Base-by-base conservation (phyloP, 2,329 filamentous ascomycete species). In the Aureobasidium sp. region DNA sequence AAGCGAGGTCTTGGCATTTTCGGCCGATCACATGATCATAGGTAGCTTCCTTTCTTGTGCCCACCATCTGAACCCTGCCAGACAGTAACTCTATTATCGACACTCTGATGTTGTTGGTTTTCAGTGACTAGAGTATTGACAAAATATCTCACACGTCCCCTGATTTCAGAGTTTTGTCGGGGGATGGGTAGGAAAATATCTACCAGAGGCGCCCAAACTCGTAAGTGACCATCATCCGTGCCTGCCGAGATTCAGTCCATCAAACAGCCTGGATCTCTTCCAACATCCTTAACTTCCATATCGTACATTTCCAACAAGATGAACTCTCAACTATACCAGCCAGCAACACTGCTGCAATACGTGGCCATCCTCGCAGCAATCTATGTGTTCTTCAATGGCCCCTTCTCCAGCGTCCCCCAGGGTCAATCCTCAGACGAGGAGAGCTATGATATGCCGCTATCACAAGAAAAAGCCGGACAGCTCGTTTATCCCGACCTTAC, bases 401-500 rank as follows among this genome's bases (percentile, higher is more conserved):
- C 71, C 4, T 63, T 62, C 20, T 34, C 51, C 39, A 25, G 42
- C 36, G 56, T 49, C 22, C 49, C 55, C 12, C 49, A 29, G 9
- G 15, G 34, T 12, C 22, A 44, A n/a, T 20, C 47, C 5, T 39
- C 63, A 8, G 47, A 42, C 12, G 41, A 64, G 14, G 34, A 66
- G 27, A 45, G 64, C 25, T 53, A 64, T 15, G 63, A 67, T 22
- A 57, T 61, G 14, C 63, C 68, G 1, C 39, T 64, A 41, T 69
- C 69, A 39, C 68, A 68, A 52, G 69, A 72, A 31, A 75, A 75
- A 60, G 64, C 70, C 37, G 69, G 76, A 36, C 66, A 68, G 14
- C 63, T 81, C 36, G 74, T 78, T 5, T 70, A 77, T 51, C 77
- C 78, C 2, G 71, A 74, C 17, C 63, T 64, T 25, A 68, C 70